A percentile compares a stretch with the other conserved stretches of the same genome.
phyloP scores from a whole-genome alignment of 2,329 filamentous ascomycete genomes.

The Trichoderma pleuroti region DNA sequence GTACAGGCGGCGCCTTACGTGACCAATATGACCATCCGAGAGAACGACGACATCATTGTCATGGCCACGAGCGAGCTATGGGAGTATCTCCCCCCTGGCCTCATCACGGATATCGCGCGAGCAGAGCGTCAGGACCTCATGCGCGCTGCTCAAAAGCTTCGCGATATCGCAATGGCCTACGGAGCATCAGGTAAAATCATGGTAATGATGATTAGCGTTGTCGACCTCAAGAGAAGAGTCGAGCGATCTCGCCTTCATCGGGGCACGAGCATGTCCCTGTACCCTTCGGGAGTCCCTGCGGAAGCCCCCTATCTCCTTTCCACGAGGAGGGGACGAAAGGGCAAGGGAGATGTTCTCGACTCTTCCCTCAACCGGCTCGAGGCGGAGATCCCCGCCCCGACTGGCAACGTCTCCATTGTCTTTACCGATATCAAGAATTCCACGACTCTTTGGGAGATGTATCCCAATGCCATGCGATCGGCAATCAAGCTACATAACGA shows the following conservation, averaged over 20 bases:
- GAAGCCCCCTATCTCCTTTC: conserved; percentile 60
- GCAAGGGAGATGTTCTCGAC: conserved; percentile 67
- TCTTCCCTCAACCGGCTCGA: conserved; percentile 84
- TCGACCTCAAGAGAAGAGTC: conserved; percentile 78
- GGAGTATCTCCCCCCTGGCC: conserved; percentile 86
- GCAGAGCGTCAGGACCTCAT: conserved; percentile 87
- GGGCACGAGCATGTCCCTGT: conserved; percentile 81
- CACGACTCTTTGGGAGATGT: conserved; percentile 92
- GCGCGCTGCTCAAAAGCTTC: conserved; percentile 89
- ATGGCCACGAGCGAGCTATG: conserved; percentile 90
- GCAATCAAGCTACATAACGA: conserved; percentile 98
- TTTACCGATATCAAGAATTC: conserved; percentile 99
- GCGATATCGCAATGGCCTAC: conserved; percentile 93
- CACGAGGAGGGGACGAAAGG: conserved; percentile 61
- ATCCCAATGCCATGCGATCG: conserved; percentile 90
- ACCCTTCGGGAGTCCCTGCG: conserved; percentile 69
- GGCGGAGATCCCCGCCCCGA: conserved; percentile 85
- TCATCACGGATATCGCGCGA: conserved; percentile 87
- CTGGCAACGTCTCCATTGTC: conserved; percentile 85
- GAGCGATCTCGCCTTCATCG: conserved; percentile 70
- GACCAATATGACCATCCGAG: conserved; percentile 70
- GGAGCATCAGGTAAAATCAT: conserved; percentile 93
- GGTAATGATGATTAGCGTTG: conserved; percentile 97
- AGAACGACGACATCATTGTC: conserved; percentile 90
- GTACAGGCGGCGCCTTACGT: conserved; percentile 90